Evolutionary conservation across 139 green algal genomes (phyloP), one percentile per base, ranked within the genome.

Genomic region (Picochlorum costavermella): DNA sequence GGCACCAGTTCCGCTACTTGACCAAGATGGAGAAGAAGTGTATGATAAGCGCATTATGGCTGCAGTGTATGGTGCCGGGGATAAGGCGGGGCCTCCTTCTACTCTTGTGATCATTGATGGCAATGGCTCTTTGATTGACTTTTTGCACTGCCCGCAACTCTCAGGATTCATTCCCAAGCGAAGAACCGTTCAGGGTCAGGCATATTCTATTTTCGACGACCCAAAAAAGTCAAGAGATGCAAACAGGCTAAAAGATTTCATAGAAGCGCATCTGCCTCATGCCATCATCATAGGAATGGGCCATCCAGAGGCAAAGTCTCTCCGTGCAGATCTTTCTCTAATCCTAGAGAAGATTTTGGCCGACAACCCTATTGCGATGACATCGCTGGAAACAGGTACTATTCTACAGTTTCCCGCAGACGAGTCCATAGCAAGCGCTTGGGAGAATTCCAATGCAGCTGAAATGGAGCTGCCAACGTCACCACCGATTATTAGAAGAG

Each of bases 231-330:
- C 75, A 43, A 57, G 56, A 46, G 78, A 84, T 33, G 69, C 68
- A 26, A 29, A 73, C 14, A 74, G 70, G 25, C 58, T 92, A 6
- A 49, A 63, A 13, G 65, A 78, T 3, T 92, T 93, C 75, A 79
- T 95, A 5, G 56, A 84, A 67, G 71, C 88, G 65, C 80, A 90
- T 73, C 70, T 77, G 65, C 90, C 90, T 10, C 84, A 95, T 65
- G 81, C 85, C 14, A 81, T 94, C 28, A 71, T 92, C 36, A 68
- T 96, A 65, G 90, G 83, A 33, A 75, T 63, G 8, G 57, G 62
- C 13, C 64, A 73, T 31, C 75, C 86, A 13, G 60, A 83, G 30
- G 84, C 69, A 43, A 36, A 64, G 26, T 56, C 78, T 50, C 75
- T 97, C 65, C 67, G 81, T 28, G 74, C 74, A 5, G 84, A 93